These are phyloP conservation scores for Aureobasidium vineae DNA, from an alignment of 2,329 filamentous ascomycete genomes.

Conservation along the genomic window DNA sequence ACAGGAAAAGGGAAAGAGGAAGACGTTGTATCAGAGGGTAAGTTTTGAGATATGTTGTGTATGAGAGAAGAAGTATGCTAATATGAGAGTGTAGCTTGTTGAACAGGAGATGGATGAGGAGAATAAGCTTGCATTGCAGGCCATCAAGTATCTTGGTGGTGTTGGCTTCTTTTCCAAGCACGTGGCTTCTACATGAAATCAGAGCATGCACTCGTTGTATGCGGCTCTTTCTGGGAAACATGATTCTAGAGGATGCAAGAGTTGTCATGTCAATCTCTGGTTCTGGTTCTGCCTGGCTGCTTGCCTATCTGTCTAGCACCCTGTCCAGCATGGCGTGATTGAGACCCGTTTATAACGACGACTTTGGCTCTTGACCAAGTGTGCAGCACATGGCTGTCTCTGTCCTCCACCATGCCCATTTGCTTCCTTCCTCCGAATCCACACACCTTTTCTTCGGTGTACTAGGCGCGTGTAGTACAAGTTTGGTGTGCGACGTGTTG, in stretches of 20 bases:
- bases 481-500: background rate
- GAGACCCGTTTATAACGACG: background rate
- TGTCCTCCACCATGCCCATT: no score
- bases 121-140: slow-evolving; percentile 44
- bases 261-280: background rate
- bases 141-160: slow-evolving; percentile 49
- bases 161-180: slow-evolving; percentile 41
- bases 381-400: background rate
- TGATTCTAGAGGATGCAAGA: background rate
- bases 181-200: background rate
- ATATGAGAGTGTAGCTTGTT: slow-evolving; percentile 33
- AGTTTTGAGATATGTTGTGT: background rate
- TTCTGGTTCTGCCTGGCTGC: background rate
- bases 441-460: background rate
- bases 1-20: slow-evolving; percentile 24
- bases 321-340: background rate
- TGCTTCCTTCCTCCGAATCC: background rate
- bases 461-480: background rate
- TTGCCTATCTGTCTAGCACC: background rate
- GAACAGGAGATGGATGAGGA: slow-evolving; percentile 48
- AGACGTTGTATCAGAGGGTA: slow-evolving; percentile 29
- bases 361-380: background rate
- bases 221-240: background rate
- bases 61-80: background rate
- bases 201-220: background rate